Conservation (phyloP, 768 basidiomycete species). For the Boletus reticulatus region DNA sequence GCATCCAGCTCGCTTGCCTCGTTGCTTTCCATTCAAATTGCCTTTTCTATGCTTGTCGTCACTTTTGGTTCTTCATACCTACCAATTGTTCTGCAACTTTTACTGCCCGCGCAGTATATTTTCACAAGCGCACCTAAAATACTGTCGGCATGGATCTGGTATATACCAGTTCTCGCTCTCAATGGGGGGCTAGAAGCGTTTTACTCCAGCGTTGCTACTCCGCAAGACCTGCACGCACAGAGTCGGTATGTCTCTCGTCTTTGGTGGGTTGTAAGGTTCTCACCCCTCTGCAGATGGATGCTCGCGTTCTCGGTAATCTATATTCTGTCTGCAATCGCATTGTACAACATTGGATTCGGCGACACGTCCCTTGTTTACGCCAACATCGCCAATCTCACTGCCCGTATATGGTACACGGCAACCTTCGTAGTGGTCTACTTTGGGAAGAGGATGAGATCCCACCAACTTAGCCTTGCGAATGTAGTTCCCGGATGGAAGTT, state of each 20-base stretch:
- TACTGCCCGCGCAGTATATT: constrained; percentile 70
- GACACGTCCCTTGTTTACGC: constrained; percentile 75
- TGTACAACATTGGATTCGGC: constrained; percentile 50
- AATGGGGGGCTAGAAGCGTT: constrained; percentile 95
- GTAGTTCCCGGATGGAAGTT: constrained; percentile 30
- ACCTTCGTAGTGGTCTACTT: constrained; percentile 52
- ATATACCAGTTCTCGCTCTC: constrained; percentile 84
- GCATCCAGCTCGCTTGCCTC: constrained; percentile 54
- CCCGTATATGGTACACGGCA: constrained; percentile 60
- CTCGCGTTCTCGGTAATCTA: constrained; percentile 71
- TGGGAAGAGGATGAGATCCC: constrained; percentile 14
- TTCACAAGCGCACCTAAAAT: constrained; percentile 78
- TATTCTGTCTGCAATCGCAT: constrained; percentile 46
- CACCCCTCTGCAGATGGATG: constrained; percentile 57
- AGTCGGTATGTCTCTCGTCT: constrained; percentile 45
- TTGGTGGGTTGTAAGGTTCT: neutral
- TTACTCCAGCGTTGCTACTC: constrained; percentile 71
- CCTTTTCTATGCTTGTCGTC: constrained; percentile 65
- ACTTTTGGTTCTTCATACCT: constrained; percentile 78
- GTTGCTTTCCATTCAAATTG: constrained; percentile 63
- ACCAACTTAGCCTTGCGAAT: constrained; percentile 12
- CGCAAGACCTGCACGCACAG: constrained; percentile 65
- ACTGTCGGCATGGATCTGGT: constrained; percentile 78
- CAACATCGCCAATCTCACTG: constrained; percentile 65
- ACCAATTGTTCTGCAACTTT: constrained; percentile 59